Evolutionary conservation across 331 rosid species (phyloP).

Genomic region (Malus hybrid): DNA sequence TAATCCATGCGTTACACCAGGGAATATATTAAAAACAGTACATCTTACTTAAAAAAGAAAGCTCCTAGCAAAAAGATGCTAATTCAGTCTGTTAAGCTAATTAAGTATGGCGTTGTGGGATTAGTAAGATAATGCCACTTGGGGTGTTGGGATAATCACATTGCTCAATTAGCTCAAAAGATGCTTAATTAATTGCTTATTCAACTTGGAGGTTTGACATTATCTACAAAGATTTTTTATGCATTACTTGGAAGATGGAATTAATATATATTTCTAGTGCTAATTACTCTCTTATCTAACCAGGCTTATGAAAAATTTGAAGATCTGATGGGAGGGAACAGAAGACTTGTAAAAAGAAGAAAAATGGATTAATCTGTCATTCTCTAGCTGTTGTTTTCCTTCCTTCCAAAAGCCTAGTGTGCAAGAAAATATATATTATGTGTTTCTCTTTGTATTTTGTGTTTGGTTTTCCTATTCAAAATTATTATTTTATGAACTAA

Average conservation of each 20-base stretch:
- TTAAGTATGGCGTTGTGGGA: neutral
- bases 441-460: neutral
- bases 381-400: neutral
- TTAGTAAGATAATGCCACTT: neutral
- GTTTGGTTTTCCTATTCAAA: neutral
- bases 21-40: neutral
- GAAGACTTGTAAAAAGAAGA: conserved; percentile 7
- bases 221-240: too few relatives aligned
- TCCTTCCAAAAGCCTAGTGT: neutral
- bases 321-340: conserved; percentile 22
- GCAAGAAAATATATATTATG: neutral
- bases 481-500: neutral
- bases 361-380: neutral
- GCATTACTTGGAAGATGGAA: neutral
- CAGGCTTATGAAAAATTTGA: conserved; percentile 62
- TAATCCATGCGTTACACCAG: too few relatives aligned
- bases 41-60: neutral
- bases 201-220: neutral
- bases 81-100: neutral
- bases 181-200: neutral
- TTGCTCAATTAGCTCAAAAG: neutral
- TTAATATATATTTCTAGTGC: neutral
- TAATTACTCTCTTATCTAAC: neutral
- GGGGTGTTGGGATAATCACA: neutral
- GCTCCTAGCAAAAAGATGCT: neutral